phyloP scores from a whole-genome alignment of 2,329 filamentous ascomycete genomes.

The Colletotrichum destructivum region DNA sequence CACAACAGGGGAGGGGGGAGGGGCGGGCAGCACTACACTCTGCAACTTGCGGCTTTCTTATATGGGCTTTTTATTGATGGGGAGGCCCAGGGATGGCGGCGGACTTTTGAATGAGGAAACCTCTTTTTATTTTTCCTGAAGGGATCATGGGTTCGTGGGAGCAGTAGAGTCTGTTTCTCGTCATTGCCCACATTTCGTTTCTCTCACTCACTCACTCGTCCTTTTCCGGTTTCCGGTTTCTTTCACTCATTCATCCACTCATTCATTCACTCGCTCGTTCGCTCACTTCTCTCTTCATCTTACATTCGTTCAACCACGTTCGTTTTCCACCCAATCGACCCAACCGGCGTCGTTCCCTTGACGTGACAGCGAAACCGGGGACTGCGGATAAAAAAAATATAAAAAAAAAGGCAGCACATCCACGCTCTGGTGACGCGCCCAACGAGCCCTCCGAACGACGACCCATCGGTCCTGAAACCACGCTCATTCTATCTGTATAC shows the following conservation, averaged over 20 bases:
- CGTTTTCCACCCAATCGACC: conserved; percentile 6
- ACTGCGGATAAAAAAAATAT: background rate
- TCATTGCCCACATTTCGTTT: conserved; percentile 35
- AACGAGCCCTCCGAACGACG: conserved; percentile 10
- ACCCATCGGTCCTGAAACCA: conserved; percentile 13
- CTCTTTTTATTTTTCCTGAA: background rate
- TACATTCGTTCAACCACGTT: conserved; percentile 16
- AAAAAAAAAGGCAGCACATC: background rate
- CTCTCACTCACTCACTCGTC: background rate
- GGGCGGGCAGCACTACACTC: too few relatives aligned
- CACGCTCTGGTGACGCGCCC: conserved; percentile 14
- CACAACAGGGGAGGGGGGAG: conserved; percentile 37
- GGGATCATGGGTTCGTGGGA: conserved; percentile 32
- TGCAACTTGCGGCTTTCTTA: conserved; percentile 25
- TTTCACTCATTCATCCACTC: background rate
- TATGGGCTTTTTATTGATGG: conserved; percentile 33
- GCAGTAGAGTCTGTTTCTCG: conserved; percentile 16
- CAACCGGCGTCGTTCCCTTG: conserved; percentile 17
- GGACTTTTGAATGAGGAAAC: background rate
- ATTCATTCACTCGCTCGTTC: background rate
- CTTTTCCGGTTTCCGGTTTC: background rate
- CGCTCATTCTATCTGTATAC: conserved; percentile 12
- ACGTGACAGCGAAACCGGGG: background rate
- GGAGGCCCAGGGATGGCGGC: conserved; percentile 8
- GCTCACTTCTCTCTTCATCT: conserved; percentile 2